Conservation (phyloP, 176 grass and related monocot species). For the Hsuehochloa calcarea region DNA sequence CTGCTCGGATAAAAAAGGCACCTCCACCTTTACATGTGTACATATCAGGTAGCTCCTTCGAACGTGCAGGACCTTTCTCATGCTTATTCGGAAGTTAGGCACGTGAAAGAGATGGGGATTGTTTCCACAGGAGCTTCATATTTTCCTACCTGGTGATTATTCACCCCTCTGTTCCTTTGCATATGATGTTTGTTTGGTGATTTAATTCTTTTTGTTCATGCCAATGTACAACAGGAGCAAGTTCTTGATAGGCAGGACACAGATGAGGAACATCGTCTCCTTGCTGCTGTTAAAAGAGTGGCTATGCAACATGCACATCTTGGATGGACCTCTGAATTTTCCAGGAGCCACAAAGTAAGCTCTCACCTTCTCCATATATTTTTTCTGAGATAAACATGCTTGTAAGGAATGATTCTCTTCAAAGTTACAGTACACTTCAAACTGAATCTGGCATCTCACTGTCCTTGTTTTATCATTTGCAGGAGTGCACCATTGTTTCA, state of each 20-base stretch:
- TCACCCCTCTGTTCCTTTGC: constrained; percentile 3
- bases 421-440: background rate
- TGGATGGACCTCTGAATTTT: constrained; percentile 16
- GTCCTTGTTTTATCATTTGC: constrained; percentile 28
- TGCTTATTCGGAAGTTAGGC: constrained; percentile 18
- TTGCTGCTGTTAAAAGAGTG: constrained; percentile 25
- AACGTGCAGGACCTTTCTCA: background rate
- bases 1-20: too few relatives aligned
- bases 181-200: constrained; percentile 17
- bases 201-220: constrained; percentile 12
- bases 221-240: constrained; percentile 41
- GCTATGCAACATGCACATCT: background rate
- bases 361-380: background rate
- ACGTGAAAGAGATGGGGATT: constrained; percentile 38
- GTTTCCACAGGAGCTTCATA: constrained; percentile 58
- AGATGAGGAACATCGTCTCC: constrained; percentile 34
- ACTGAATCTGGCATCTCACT: constrained; percentile 17
- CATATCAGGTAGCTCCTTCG: background rate
- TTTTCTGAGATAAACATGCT: constrained; percentile 1
- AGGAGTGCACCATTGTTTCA: constrained; percentile 27
- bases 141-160: constrained; percentile 49
- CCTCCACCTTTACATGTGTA: too few relatives aligned
- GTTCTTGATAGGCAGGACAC: constrained; percentile 43
- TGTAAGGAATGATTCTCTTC: constrained; percentile 22
- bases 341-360: constrained; percentile 21